Evolutionary conservation across 2,329 filamentous ascomycete genomes (phyloP).

Genomic region (Fusarium secorum): DNA sequence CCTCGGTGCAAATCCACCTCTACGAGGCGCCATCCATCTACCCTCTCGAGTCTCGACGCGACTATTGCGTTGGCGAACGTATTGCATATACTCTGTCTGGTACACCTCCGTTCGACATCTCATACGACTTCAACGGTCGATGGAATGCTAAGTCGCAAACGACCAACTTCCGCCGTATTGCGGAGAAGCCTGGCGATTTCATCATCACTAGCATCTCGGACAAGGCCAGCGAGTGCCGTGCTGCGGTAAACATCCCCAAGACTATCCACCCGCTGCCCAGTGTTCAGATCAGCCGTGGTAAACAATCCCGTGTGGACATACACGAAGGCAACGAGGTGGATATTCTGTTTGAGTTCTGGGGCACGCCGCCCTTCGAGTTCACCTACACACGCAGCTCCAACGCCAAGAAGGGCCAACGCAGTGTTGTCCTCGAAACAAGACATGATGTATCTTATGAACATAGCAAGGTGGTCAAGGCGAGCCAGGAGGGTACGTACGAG

Average conservation of each 20-base stretch:
- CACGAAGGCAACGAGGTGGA: conserved; percentile 96
- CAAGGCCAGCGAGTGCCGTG: conserved; percentile 86
- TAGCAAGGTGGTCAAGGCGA: conserved; percentile 81
- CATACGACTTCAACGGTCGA: conserved; percentile 85
- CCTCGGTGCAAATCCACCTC: conserved; percentile 87
- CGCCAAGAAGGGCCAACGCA: conserved; percentile 78
- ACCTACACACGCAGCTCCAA: conserved; percentile 94
- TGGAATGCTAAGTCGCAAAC: conserved; percentile 81
- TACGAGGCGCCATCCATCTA: conserved; percentile 93
- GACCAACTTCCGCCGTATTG: conserved; percentile 90
- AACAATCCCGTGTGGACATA: conserved; percentile 84
- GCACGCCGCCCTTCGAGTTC: conserved; percentile 96
- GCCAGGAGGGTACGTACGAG: conserved; percentile 96
- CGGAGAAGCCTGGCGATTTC: conserved; percentile 89
- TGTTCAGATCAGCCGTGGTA: conserved; percentile 87
- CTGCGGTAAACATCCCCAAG: conserved; percentile 79
- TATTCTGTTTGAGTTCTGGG: conserved; percentile 93
- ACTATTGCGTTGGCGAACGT: conserved; percentile 96
- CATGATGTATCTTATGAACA: conserved; percentile 86
- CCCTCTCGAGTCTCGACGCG: conserved; percentile 79
- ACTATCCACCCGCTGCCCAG: conserved; percentile 91
- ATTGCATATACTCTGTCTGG: conserved; percentile 92
- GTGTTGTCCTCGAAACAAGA: conserved; percentile 85
- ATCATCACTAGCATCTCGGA: conserved; percentile 87
- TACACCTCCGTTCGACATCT: conserved; percentile 89